phyloP scores from a whole-genome alignment of 2,329 filamentous ascomycete species.

The Plectosphaerella cucumerina region DNA sequence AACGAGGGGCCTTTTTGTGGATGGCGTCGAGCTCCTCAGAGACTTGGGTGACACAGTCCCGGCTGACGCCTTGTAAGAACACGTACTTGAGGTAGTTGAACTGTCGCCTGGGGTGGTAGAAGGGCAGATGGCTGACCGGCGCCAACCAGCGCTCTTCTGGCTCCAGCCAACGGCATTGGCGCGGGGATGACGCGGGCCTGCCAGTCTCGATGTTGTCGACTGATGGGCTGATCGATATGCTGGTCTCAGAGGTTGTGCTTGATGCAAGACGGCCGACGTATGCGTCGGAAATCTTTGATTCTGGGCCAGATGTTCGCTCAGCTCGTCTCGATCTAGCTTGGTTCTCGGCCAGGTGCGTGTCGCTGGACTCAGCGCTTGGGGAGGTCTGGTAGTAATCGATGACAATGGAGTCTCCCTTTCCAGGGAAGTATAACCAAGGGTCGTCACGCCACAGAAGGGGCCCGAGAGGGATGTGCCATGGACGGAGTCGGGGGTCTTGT shows the following conservation, averaged over 20 bases:
- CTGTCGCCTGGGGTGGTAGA: slow-evolving; percentile 7
- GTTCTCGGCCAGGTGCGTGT: no score
- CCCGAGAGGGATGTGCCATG: slow-evolving; percentile 29
- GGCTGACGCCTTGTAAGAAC: slow-evolving; percentile 12
- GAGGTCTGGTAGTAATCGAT: slow-evolving; percentile 19
- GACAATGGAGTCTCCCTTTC: slow-evolving; percentile 17
- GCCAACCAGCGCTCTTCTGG: slow-evolving; percentile 3
- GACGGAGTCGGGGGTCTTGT: slow-evolving; percentile 23
- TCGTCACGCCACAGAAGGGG: slow-evolving; percentile 25
- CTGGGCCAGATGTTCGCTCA: no score
- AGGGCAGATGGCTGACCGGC: slow-evolving; percentile 3
- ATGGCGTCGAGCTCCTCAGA: neutral
- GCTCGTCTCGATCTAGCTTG: no score
- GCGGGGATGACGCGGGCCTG: neutral
- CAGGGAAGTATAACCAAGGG: slow-evolving; percentile 17
- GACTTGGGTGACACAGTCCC: slow-evolving; percentile 9
- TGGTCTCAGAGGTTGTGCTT: slow-evolving; percentile 6
- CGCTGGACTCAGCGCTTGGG: neutral
- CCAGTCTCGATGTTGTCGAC: neutral
- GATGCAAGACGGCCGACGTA: neutral
- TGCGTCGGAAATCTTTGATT: neutral
- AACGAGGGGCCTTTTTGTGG: slow-evolving; percentile 27
- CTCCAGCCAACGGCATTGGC: neutral
- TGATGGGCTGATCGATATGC: slow-evolving; percentile 3
- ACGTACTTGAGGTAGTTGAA: slow-evolving; percentile 8